Base-by-base conservation (phyloP, 1,139 yeast species). In the Pichia sp. region DNA sequence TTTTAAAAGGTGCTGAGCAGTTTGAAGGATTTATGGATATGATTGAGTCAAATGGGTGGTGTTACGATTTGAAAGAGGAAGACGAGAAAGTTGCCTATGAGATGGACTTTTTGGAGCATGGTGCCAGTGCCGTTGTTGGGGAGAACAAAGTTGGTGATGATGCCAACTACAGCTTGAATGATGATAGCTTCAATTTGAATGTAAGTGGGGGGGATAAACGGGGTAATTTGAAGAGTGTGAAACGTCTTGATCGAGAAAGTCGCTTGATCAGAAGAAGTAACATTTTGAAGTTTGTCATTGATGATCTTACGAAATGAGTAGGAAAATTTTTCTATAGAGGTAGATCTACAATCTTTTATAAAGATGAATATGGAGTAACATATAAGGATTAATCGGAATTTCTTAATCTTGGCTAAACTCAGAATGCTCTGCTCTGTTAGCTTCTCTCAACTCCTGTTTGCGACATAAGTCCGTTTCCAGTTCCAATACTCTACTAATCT, bases 401-500 rank as follows among this genome's bases (percentile, higher is more conserved):
- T 20, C 24, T 20, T 20, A 3, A 2, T 20, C 24, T 20, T 20
- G 24, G 24, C 24, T 20, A 20, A 20, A 20, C 24, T 20, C 24
- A 20, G 3, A 20, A 20, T 20, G 24, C 24, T 20, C 24, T 20
- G 24, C 24, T 20, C 34, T 14, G 16, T n/a, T 40, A 8, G 8
- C 27, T 27, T 31, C 29, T 30, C 10, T 29, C 9, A 38, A 40
- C 31, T 24, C 29, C n/a, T 52, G 33, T 55, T 53, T 14, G 41
- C 36, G 36, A 64, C 55, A 52, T 65, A 67, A 27, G 56, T 54
- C 46, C 66, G 60, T 61, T 81, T 87, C 95, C 95, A 87, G 52
- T 73, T 74, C 81, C 85, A 83, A 64, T 87, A 87, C 68, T 87
- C 95, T 50, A 77, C 76, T 52, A 87, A 73, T 58, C 95, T 74